Evolutionary conservation across 441 rosid species (phyloP).

Genomic region (Syzygium syzygioides): DNA sequence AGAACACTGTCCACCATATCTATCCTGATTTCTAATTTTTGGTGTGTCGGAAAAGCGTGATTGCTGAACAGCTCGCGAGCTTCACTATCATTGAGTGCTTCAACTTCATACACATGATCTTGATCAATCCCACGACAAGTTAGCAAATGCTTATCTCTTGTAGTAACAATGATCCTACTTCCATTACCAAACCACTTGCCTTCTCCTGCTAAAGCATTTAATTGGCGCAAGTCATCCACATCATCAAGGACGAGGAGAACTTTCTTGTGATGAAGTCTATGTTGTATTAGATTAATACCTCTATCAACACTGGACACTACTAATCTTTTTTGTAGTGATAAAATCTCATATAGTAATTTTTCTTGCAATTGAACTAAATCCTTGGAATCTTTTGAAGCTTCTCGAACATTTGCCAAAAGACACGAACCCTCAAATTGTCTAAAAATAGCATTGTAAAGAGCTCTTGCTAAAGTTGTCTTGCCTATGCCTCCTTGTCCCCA

Average conservation of each 20-base stretch:
- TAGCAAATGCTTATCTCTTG: background rate
- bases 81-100: rapidly evolving
- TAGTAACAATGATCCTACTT: background rate
- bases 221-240: rapidly evolving
- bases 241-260: background rate
- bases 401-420: background rate
- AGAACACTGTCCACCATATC: background rate
- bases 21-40: rapidly evolving
- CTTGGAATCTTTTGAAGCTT: background rate
- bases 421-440: background rate
- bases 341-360: rapidly evolving
- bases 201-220: background rate
- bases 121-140: background rate
- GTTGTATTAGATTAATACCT: background rate
- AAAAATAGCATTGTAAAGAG: background rate
- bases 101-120: background rate
- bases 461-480: background rate
- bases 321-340: background rate
- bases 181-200: background rate
- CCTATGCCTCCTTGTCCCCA: background rate
- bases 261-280: background rate
- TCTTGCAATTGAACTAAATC: background rate
- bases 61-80: rapidly evolving
- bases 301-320: rapidly evolving
- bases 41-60: rapidly evolving